Conservation (phyloP, 352 stramenopile species). For the Pythium pyrilobum region DNA sequence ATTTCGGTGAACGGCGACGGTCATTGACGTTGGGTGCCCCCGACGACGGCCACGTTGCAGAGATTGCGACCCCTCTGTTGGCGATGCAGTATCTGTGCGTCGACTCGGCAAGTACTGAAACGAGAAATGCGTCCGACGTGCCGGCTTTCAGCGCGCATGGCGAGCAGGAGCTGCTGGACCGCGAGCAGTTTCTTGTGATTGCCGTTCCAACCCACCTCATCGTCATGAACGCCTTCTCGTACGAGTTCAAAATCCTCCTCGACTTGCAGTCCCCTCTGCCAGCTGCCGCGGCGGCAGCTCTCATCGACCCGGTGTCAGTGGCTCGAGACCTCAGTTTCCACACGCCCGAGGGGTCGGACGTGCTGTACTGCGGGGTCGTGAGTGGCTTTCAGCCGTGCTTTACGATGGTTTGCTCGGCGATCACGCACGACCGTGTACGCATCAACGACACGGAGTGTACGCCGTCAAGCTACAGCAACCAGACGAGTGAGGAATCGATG, state of each 20-base stretch:
- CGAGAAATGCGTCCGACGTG: background rate
- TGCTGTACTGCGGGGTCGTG: slow-evolving; percentile 39
- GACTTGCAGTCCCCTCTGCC: slow-evolving; percentile 37
- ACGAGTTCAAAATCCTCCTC: slow-evolving; percentile 47
- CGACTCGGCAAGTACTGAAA: slow-evolving; percentile 2
- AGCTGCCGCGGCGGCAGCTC: background rate
- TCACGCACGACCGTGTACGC: background rate
- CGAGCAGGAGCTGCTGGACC: slow-evolving; percentile 42
- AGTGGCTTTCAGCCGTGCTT: slow-evolving; percentile 71
- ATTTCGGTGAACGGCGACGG: slow-evolving; percentile 11
- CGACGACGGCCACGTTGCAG: slow-evolving; percentile 16
- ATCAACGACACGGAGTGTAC: background rate
- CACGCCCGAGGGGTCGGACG: slow-evolving; percentile 10
- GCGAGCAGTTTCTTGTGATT: slow-evolving; percentile 51
- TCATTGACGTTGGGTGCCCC: background rate
- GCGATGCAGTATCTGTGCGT: slow-evolving; percentile 46
- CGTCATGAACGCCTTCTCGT: slow-evolving; percentile 61
- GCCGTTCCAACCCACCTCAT: slow-evolving; percentile 45
- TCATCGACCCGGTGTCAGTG: slow-evolving; percentile 29
- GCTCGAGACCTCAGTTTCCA: slow-evolving; percentile 59
- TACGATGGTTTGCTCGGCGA: slow-evolving; percentile 25
- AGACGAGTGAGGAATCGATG: slow-evolving; percentile 1
- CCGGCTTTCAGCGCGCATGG: slow-evolving; percentile 40
- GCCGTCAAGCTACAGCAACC: slow-evolving; percentile 3
- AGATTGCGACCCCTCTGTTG: slow-evolving; percentile 43